Conservation (phyloP, 1,284 basidiomycete genomes). For the Cutaneotrichosporon curvatum region DNA sequence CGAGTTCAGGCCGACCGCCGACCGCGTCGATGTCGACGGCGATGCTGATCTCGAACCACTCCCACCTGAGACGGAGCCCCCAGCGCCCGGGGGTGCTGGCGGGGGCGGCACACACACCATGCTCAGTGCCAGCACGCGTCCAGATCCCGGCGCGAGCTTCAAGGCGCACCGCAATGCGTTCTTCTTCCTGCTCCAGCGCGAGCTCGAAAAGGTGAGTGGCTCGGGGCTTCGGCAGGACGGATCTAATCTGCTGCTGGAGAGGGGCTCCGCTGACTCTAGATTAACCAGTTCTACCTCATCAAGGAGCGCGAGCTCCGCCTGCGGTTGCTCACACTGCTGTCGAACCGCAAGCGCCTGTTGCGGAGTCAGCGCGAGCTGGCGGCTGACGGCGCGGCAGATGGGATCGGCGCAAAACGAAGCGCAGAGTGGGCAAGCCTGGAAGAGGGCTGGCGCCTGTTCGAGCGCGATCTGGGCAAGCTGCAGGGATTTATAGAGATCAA, state of each 20-base stretch:
- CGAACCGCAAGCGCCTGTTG: constrained; percentile 67
- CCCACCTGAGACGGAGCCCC: constrained; percentile 42
- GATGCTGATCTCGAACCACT: constrained; percentile 37
- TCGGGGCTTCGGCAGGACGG: too few relatives aligned
- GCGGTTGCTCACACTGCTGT: constrained; percentile 83
- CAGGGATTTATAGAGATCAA: constrained; percentile 99
- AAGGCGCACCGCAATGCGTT: constrained; percentile 94
- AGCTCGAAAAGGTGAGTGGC: constrained; percentile 79
- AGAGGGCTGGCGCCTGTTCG: constrained; percentile 91
- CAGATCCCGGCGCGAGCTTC: constrained; percentile 53
- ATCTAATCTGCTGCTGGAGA: too few relatives aligned
- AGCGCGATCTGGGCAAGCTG: constrained; percentile 91
- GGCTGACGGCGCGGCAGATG: constrained; percentile 54
- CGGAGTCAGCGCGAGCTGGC: constrained; percentile 18
- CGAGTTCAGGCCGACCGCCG: constrained; percentile 1
- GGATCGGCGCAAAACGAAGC: constrained; percentile 50
- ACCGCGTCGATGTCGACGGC: neutral
- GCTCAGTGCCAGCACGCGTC: constrained; percentile 7
- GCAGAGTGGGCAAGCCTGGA: constrained; percentile 89
- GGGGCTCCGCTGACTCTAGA: constrained; percentile 53
- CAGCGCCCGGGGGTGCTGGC: constrained; percentile 20
- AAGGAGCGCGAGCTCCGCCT: constrained; percentile 94
- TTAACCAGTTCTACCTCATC: constrained; percentile 98
- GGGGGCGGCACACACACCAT: constrained; percentile 17
- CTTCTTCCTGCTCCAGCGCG: constrained; percentile 97